Base-by-base conservation (phyloP, 2,329 filamentous ascomycete species). In the Geoglossum cookeanum region DNA sequence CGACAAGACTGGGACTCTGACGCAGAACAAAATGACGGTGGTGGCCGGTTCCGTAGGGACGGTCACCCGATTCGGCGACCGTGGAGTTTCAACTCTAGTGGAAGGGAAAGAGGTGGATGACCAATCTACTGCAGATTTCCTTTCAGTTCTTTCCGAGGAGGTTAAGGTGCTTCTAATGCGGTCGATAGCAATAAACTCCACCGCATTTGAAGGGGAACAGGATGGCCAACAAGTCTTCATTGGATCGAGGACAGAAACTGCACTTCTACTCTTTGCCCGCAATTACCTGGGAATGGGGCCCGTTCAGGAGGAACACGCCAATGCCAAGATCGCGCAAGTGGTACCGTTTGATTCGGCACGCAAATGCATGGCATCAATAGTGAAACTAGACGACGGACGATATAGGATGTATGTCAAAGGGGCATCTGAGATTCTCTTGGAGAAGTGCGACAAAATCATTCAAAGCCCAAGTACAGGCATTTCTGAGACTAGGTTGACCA, bases 221-320 rank as follows among this genome's bases (percentile, higher is more conserved):
- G 81, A 81, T 35, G 72, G 74, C 59, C 62, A 69, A 17, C 69
- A 67, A 39, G 71, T 76, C 0, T 89, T 86, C 62, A 76, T 88
- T 60, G 85, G 85, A 33, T 87, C 84, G 4, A 88, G 87, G 69
- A 89, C 85, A 0, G 85, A 89, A 65, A 87, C 83, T 3, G 84
- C 85, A 27, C 72, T 89, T 11, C 74, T 89, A n/a, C 73, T 75
- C 29, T 87, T 87, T 65, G 81, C 83, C 22, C 75, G 77, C 54
- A 79, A 84, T 54, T 73, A 79, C 63, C 71, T 88, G 13, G 83
- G 75, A 47, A 80, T 88, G 73, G 78, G 77, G 4, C 73, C 76
- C 0, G 69, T 86, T 15, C 71, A 71, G 52, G 74, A 81, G 60
- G 81, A 82, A 62, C 75, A 84, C 17, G 74, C 78, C 13, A 85